Evolutionary conservation across 164 flowering plant genomes (phyloP).

Genomic region (Nelumbo lutea): DNA sequence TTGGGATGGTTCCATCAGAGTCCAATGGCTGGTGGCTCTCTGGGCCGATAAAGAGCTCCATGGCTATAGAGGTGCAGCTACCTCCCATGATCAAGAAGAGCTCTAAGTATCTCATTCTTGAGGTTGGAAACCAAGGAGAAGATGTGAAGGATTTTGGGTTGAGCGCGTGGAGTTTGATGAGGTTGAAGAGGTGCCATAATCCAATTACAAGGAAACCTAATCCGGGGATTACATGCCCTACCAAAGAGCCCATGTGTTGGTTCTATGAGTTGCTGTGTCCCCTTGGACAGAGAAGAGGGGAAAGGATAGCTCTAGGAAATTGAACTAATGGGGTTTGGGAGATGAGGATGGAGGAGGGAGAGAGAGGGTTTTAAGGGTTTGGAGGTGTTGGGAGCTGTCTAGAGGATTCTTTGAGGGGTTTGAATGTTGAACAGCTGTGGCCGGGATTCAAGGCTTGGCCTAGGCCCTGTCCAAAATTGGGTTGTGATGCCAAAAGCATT

Average conservation of each 20-base stretch:
- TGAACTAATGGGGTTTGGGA: not conserved
- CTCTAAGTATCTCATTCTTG: conserved; percentile 22
- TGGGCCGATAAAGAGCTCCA: conserved; percentile 37
- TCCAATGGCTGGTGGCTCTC: conserved; percentile 29
- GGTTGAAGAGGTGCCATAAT: conserved; percentile 42
- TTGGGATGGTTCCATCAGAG: conserved; percentile 31
- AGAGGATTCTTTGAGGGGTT: conserved; percentile 3
- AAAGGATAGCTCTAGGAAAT: not conserved
- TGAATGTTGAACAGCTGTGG: not conserved
- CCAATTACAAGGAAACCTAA: conserved; percentile 30
- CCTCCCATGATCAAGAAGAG: conserved; percentile 30
- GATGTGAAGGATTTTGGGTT: conserved; percentile 20
- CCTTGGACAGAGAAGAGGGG: not conserved
- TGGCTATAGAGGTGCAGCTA: conserved; percentile 19
- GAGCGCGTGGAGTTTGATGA: conserved; percentile 24
- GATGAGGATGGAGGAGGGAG: not conserved
- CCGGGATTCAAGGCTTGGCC: too few species aligned
- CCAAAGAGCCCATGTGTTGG: conserved; percentile 24
- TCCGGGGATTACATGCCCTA: conserved; percentile 34
- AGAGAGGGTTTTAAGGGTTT: not conserved
- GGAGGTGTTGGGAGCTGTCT: not conserved
- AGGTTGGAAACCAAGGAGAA: conserved; percentile 29
- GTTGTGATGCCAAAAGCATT: too few species aligned
- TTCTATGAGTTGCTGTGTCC: not conserved
- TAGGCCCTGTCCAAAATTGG: too few species aligned